Base-by-base conservation (phyloP, 2,329 filamentous ascomycete genomes). In the Coccinonectria pachysandricola region DNA sequence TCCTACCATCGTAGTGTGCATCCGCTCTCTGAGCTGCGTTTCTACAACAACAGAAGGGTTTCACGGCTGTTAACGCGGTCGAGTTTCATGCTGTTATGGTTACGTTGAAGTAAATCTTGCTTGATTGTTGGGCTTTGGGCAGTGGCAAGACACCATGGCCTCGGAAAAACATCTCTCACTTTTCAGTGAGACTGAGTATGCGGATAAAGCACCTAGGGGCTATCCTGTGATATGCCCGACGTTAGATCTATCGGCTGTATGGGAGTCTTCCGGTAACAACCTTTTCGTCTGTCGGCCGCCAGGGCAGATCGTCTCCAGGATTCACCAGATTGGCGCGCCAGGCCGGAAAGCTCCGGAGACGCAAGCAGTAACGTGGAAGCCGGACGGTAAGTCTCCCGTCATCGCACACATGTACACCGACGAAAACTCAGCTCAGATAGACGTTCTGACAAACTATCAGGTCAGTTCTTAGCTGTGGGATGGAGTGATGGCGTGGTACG, bases 401-500 rank as follows among this genome's bases (percentile, higher is more conserved):
- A n/a, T n/a, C n/a, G n/a, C n/a, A n/a, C n/a, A n/a, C n/a, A n/a
- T n/a, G n/a, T n/a, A n/a, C n/a, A n/a, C n/a, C n/a, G n/a, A n/a
- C n/a, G n/a, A n/a, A n/a, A n/a, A n/a, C n/a, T n/a, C n/a, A n/a
- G n/a, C n/a, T n/a, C n/a, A n/a, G n/a, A n/a, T n/a, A n/a, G n/a
- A n/a, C n/a, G n/a, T n/a, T n/a, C n/a, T n/a, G n/a, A n/a, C n/a
- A n/a, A n/a, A n/a, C n/a, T 18, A 17, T 27, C 19, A 79, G 77
- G 79, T 7, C 79, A 83, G 36, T 75, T 84, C 21, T 67, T 95
- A 28, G 85, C 85, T 9, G 73, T 91, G 9, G 84, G 76, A 23
- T 93, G 84, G 75, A 84, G 72, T 40, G 84, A 93, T 59, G 81
- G 82, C 15, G 71, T 71, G 6, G 72, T 91, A 12, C 75, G 84